Percentiles rank a stretch among this genome's conserved stretches.
phyloP scores from a whole-genome alignment of 2,329 filamentous ascomycete genomes.

The Claviceps sp. region DNA sequence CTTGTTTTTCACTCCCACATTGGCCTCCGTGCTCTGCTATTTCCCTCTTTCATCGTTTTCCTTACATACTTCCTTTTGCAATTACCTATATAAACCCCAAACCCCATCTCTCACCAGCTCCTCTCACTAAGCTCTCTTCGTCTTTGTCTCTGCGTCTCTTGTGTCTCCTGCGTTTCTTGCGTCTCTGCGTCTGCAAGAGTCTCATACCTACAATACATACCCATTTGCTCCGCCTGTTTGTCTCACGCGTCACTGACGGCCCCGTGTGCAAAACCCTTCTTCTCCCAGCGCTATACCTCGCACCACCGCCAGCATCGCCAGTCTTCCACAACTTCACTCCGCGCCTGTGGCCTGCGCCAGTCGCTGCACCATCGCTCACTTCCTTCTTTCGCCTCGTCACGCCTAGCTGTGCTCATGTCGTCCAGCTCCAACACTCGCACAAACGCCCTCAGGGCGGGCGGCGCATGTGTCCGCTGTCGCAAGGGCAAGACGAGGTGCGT shows the following conservation, averaged over 20 bases:
- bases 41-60: slow-evolving; percentile 1
- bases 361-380: neutral
- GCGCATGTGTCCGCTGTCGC: slow-evolving; percentile 48
- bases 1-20: neutral
- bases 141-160: neutral
- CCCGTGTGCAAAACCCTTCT: neutral
- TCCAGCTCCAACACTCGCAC: slow-evolving; percentile 36
- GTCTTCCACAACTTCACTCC: slow-evolving; percentile 1
- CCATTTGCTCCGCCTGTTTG: neutral
- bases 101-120: neutral
- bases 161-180: too few species aligned
- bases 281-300: slow-evolving; percentile 4
- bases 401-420: slow-evolving; percentile 23
- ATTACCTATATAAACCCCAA: neutral
- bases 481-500: slow-evolving; percentile 53
- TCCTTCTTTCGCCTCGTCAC: neutral
- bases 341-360: neutral
- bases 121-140: neutral
- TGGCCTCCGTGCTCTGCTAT: neutral
- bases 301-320: slow-evolving; percentile 1
- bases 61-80: too few species aligned
- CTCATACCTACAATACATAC: neutral
- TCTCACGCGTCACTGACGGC: slow-evolving; percentile 3
- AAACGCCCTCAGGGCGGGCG: slow-evolving; percentile 46
- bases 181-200: neutral